phyloP scores from a whole-genome alignment of 129 eudicot genomes.

The sunflower (Helianthus annuus) region DNA sequence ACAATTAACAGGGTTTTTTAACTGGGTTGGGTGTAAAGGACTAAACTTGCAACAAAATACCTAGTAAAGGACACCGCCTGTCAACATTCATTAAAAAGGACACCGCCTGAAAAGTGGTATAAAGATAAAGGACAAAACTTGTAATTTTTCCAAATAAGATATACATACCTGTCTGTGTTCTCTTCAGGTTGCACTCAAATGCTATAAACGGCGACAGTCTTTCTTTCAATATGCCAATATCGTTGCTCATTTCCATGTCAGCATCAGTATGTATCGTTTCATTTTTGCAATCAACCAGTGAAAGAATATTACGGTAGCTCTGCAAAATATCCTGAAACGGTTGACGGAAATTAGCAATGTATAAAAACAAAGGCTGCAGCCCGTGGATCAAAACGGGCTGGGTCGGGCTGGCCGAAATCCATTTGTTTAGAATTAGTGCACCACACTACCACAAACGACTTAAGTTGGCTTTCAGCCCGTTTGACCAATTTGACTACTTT shows the following conservation, averaged over 20 bases:
- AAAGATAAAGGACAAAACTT: too few species aligned
- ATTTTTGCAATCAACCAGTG: constrained; percentile 26
- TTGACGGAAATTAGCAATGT: neutral
- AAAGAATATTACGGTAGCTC: constrained; percentile 26
- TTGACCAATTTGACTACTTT: too few species aligned
- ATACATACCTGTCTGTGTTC: neutral
- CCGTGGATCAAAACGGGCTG: neutral
- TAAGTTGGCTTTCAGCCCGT: too few species aligned
- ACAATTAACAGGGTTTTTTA: too few species aligned
- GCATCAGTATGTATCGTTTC: constrained; percentile 24
- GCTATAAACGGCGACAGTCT: constrained; percentile 30
- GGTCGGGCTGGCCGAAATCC: neutral
- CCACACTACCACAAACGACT: too few species aligned
- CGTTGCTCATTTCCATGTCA: neutral
- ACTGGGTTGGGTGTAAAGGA: too few species aligned
- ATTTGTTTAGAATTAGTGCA: too few species aligned
- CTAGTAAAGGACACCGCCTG: too few species aligned
- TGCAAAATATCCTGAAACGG: constrained; percentile 28
- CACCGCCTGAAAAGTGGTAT: too few species aligned
- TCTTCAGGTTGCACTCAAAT: constrained; percentile 25
- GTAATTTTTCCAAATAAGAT: too few species aligned
- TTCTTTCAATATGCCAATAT: constrained; percentile 20
- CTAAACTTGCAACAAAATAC: too few species aligned
- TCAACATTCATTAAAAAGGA: too few species aligned
- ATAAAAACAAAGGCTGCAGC: neutral